Base-by-base conservation (phyloP, 2,329 filamentous ascomycete species). In the Neopestalotiopsis sp. region DNA sequence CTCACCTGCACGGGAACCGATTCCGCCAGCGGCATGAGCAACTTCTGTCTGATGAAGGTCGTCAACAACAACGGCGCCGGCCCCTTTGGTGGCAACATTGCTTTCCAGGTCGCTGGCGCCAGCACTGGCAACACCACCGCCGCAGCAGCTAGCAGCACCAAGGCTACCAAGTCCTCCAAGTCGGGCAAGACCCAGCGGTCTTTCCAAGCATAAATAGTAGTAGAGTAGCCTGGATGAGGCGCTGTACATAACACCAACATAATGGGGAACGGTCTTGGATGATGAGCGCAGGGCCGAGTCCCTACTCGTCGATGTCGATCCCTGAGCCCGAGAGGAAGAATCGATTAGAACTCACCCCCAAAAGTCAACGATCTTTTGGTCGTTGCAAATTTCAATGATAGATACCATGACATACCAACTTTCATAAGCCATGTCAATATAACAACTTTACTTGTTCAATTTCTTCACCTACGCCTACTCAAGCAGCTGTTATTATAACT, bases 31-130 rank as follows among this genome's bases (percentile, higher is more conserved):
- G 65, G 65, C 17, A 28, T 42, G 63, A 28, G 28, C 40, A 71
- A 71, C 49, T 70, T 74, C 45, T 74, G 72, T 38, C 69, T 74
- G 12, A 32, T 74, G 65, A 74, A 74, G 70, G 58, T 74, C 62
- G 71, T 68, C 57, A 74, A 74, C 67, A 67, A 73, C 66, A 73
- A 70, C 65, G 42, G 49, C 14, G 67, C 64, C 5, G 71, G 71
- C 3, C 71, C 72, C 10, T 74, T 73, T 32, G 72, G 72, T 28
- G 70, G 72, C 20, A 68, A 69, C 49, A 67, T 74, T 24, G 71
- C 71, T 12, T 73, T 74, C 71, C 71, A 73, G 66, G 71, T 73
- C 62, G 70, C 71, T 3, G 66, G 68, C 49, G 65, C 65, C 28
- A 61, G 49, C 58, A 40, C 30, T 10, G 40, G 17, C 14, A 45